Evolutionary conservation across 1,284 basidiomycete species (phyloP).

Genomic region (Tilletia walkeri): DNA sequence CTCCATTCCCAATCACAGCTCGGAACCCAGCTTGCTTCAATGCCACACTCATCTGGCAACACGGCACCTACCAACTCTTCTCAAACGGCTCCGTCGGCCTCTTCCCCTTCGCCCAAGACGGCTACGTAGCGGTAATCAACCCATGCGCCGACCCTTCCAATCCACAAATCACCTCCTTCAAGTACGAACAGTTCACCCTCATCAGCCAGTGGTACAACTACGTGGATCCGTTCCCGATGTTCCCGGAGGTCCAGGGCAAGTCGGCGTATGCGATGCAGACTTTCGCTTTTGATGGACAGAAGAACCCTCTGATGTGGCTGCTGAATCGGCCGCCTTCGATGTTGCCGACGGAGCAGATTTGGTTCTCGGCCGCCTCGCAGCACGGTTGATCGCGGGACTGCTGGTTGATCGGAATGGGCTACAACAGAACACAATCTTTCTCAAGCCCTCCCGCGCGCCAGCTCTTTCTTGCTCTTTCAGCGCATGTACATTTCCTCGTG

Average conservation of each 20-base stretch:
- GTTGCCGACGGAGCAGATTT: constrained; percentile 47
- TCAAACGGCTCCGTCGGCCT: constrained; percentile 44
- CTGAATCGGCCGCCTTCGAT: constrained; percentile 44
- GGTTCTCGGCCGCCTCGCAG: constrained; percentile 7
- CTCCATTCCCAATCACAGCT: constrained; percentile 19
- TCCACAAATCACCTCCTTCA: constrained; percentile 27
- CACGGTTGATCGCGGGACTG: not conserved
- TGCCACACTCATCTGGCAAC: constrained; percentile 51
- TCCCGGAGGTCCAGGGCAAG: constrained; percentile 14
- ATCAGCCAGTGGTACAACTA: constrained; percentile 44
- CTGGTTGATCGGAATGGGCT: no score
- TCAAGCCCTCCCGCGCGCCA: no score
- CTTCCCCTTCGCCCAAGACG: constrained; percentile 41
- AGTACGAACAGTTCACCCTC: constrained; percentile 42
- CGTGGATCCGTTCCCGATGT: constrained; percentile 27
- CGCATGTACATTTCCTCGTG: no score
- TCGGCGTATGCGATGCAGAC: constrained; percentile 40
- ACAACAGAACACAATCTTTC: not conserved
- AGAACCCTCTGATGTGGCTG: constrained; percentile 41
- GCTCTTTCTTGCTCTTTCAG: no score
- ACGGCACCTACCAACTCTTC: constrained; percentile 47
- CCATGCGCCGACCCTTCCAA: constrained; percentile 41
- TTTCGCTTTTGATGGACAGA: constrained; percentile 33
- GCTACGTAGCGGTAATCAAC: constrained; percentile 44
- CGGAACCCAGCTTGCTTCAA: constrained; percentile 46